A percentile compares a stretch with the other conserved stretches of the same genome.
Evolutionary conservation across 108 stramenopile genomes (phyloP).

Genomic region (Cyclotella cryptica): DNA sequence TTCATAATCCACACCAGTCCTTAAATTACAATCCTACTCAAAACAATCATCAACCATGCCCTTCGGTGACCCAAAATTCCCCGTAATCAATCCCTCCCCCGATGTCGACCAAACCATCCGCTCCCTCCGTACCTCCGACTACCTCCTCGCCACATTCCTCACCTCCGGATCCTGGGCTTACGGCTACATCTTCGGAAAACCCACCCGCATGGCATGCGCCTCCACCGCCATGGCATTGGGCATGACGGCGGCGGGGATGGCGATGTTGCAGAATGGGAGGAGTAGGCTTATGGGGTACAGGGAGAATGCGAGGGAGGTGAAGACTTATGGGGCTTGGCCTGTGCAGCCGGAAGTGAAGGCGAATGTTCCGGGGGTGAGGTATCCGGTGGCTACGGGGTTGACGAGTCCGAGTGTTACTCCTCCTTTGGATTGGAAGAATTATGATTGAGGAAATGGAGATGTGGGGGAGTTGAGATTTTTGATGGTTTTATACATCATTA

Average conservation of each 20-base stretch:
- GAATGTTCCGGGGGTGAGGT: slow-evolving; percentile 23
- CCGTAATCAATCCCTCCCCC: slow-evolving; percentile 79
- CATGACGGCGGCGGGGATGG: slow-evolving; percentile 76
- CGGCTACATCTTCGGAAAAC: slow-evolving; percentile 84
- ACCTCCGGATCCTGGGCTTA: slow-evolving; percentile 76
- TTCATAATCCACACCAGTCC: too few species aligned
- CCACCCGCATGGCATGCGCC: slow-evolving; percentile 76
- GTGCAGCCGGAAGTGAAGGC: slow-evolving; percentile 48
- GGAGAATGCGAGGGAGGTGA: slow-evolving; percentile 81
- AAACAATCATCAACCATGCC: slow-evolving; percentile 31
- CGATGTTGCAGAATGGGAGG: slow-evolving; percentile 75
- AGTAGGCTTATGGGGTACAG: slow-evolving; percentile 73
- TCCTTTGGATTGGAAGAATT: slow-evolving; percentile 53
- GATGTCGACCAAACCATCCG: slow-evolving; percentile 84
- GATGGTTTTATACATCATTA: too few species aligned
- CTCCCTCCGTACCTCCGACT: slow-evolving; percentile 68
- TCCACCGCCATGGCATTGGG: slow-evolving; percentile 78
- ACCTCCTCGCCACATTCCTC: slow-evolving; percentile 52
- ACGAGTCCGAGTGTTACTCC: slow-evolving; percentile 38
- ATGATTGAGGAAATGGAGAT: slow-evolving; percentile 16
- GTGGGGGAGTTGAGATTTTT: neutral
- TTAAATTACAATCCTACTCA: too few species aligned
- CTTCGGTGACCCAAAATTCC: slow-evolving; percentile 71
- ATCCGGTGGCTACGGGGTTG: slow-evolving; percentile 45
- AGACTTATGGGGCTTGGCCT: slow-evolving; percentile 61